Percentiles rank a stretch among this genome's conserved stretches.
Evolutionary conservation across 2,329 filamentous ascomycete genomes (phyloP).

Genomic region (Gaeumannomyces sp.): DNA sequence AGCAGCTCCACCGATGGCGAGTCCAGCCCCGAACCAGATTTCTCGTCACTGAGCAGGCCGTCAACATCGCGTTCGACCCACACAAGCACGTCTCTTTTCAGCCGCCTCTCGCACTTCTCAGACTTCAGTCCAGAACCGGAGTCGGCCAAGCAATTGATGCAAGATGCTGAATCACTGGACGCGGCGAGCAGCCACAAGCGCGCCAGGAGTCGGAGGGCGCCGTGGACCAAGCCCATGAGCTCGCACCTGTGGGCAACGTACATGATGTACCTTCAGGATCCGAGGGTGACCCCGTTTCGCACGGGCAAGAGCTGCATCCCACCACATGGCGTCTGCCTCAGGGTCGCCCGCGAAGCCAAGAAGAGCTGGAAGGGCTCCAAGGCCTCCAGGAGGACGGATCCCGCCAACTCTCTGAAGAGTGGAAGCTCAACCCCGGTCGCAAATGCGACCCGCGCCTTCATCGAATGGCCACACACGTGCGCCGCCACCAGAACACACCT

Average conservation of each 20-base stretch:
- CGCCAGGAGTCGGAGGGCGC: constrained; percentile 38
- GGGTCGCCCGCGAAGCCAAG: constrained; percentile 60
- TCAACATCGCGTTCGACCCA: constrained; percentile 55
- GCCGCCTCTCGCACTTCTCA: constrained; percentile 48
- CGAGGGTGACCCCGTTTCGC: constrained; percentile 60
- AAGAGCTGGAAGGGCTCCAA: constrained; percentile 61
- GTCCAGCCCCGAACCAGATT: constrained; percentile 52
- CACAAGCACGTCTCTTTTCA: constrained; percentile 51
- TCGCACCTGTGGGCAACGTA: constrained; percentile 62
- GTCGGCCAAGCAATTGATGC: constrained; percentile 13
- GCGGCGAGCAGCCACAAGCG: constrained; percentile 9
- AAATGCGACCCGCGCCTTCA: constrained; percentile 40
- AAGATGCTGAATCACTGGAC: constrained; percentile 18
- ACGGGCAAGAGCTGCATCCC: constrained; percentile 58
- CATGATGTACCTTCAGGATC: constrained; percentile 58
- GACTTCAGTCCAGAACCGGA: constrained; percentile 48
- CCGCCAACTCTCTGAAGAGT: constrained; percentile 30
- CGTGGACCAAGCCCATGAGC: constrained; percentile 61
- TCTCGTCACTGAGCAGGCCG: constrained; percentile 43
- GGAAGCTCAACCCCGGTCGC: constrained; percentile 51
- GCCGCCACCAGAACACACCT: constrained; percentile 57
- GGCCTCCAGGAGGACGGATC: constrained; percentile 22
- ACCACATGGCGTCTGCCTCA: constrained; percentile 57
- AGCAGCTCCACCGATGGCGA: constrained; percentile 42
- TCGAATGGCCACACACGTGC: constrained; percentile 59